Evolutionary conservation across 202 grass and related monocot genomes (phyloP).

Genomic region (Panicum hallii): DNA sequence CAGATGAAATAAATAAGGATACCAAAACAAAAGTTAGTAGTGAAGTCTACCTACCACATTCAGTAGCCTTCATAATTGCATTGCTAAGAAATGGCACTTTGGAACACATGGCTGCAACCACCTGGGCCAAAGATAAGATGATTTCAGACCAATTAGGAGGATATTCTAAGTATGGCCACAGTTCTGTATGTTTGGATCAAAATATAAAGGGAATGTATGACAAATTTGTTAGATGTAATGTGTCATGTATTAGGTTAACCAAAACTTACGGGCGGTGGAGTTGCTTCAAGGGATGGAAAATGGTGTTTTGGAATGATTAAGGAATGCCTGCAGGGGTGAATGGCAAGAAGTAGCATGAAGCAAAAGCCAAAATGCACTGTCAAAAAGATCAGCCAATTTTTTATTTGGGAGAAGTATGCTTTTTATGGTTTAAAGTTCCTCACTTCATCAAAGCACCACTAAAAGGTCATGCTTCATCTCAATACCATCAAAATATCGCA

Average conservation of each 20-base stretch:
- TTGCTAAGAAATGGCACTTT: constrained; percentile 91
- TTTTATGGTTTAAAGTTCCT: neutral
- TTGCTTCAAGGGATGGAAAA: constrained; percentile 74
- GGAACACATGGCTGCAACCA: constrained; percentile 87
- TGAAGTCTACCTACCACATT: constrained; percentile 65
- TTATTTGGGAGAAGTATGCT: neutral
- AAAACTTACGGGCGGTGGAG: constrained; percentile 70
- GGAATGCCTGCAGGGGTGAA: constrained; percentile 65
- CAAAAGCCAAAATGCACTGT: constrained; percentile 14
- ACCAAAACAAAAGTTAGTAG: neutral
- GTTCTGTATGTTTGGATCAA: neutral
- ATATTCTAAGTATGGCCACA: neutral
- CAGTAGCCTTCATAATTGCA: constrained; percentile 88
- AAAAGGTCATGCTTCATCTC: neutral
- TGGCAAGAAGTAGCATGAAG: constrained; percentile 14
- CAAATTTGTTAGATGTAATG: neutral
- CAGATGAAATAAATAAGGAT: neutral
- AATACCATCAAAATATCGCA: neutral
- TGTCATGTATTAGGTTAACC: constrained; percentile 3
- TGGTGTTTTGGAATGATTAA: constrained; percentile 91
- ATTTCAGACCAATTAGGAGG: neutral
- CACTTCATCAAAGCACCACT: neutral
- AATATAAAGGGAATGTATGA: constrained; percentile 5
- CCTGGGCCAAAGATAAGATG: constrained; percentile 51
- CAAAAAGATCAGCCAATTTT: neutral